Conservation (phyloP, 805 yeast species). For the Ogataea siamensis region DNA sequence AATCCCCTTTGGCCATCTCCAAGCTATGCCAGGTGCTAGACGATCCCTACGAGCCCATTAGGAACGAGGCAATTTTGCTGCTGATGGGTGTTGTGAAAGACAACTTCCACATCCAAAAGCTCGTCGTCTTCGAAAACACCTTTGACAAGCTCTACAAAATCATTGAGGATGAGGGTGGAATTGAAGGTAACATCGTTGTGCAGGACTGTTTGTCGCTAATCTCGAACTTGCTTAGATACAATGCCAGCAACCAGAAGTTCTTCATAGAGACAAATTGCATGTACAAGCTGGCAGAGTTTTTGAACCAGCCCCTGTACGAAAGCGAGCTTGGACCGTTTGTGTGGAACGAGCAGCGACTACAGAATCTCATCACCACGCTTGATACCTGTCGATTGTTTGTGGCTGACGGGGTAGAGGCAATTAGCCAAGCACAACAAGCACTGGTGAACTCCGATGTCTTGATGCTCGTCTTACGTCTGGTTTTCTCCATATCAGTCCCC, state of each 20-base stretch:
- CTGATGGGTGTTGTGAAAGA: constrained; percentile 79
- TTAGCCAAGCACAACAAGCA: constrained; percentile 57
- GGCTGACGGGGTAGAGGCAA: constrained; percentile 65
- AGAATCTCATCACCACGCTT: constrained; percentile 62
- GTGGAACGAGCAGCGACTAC: constrained; percentile 77
- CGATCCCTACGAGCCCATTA: constrained; percentile 74
- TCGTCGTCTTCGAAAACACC: constrained; percentile 92
- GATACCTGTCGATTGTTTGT: constrained; percentile 75
- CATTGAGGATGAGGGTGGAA: constrained; percentile 83
- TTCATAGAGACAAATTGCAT: constrained; percentile 85
- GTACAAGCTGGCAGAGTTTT: constrained; percentile 57
- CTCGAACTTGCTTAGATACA: constrained; percentile 70
- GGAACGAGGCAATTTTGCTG: constrained; percentile 85
- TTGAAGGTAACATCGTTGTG: constrained; percentile 84
- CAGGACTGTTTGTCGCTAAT: constrained; percentile 83
- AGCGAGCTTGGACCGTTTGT: constrained; percentile 43
- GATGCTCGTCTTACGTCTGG: constrained; percentile 62
- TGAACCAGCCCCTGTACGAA: constrained; percentile 58
- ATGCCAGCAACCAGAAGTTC: constrained; percentile 84
- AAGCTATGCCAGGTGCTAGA: constrained; percentile 62
- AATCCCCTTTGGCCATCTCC: constrained; percentile 77
- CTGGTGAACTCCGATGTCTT: constrained; percentile 62
- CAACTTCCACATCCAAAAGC: constrained; percentile 81
- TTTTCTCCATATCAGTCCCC: constrained; percentile 66
- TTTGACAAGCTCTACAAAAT: constrained; percentile 81